Evolutionary conservation across 2,329 filamentous ascomycete genomes (phyloP).

Genomic region (Bipolaris bicolor): DNA sequence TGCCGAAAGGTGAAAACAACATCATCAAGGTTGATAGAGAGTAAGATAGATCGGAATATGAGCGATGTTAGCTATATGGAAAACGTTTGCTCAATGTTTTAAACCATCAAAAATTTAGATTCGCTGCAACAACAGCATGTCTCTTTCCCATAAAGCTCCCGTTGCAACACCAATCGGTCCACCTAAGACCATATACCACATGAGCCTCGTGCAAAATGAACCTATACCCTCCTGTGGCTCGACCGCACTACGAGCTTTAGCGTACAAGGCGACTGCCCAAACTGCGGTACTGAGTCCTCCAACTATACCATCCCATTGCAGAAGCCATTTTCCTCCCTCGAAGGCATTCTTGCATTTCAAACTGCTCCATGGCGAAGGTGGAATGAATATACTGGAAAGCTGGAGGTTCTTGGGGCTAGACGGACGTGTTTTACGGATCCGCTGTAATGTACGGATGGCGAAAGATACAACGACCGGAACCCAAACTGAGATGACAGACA

Average conservation of each 20-base stretch:
- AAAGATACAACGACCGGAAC: background rate
- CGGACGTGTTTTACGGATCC: background rate
- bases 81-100: background rate
- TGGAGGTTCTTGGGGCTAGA: background rate
- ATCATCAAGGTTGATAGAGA: background rate
- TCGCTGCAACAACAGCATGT: background rate
- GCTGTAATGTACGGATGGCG: background rate
- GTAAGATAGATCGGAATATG: background rate
- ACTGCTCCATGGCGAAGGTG: background rate
- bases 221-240: background rate
- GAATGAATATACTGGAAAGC: background rate
- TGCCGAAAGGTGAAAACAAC: background rate
- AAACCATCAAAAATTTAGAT: conserved; percentile 16
- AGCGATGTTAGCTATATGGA: background rate
- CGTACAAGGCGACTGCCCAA: background rate
- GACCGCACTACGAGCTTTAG: background rate
- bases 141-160: conserved; percentile 3
- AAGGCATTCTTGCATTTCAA: background rate
- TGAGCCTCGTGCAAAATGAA: background rate
- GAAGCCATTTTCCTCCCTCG: conserved; percentile 5
- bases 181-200: background rate
- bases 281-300: background rate
- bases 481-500: background rate
- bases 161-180: conserved; percentile 2
- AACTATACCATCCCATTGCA: conserved; percentile 2